Evolutionary conservation across 768 basidiomycete genomes (phyloP).

Genomic region (Suillus paluster): DNA sequence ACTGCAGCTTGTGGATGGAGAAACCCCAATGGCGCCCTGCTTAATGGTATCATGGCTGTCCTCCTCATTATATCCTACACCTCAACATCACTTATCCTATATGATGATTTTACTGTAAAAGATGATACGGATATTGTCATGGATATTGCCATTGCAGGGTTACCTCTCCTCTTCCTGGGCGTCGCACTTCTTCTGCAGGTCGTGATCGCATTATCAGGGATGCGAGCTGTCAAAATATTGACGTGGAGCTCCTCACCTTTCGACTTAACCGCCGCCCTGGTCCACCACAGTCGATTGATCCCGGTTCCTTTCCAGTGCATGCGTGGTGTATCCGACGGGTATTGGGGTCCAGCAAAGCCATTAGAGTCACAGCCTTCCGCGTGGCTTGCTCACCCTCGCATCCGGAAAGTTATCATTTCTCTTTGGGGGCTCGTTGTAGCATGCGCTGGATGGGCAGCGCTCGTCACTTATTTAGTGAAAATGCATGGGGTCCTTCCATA

Average conservation of each 20-base stretch:
- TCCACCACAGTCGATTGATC: constrained; percentile 29
- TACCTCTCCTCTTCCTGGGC: constrained; percentile 35
- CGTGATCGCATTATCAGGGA: constrained; percentile 26
- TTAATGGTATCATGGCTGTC: too few species aligned
- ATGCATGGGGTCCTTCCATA: too few species aligned
- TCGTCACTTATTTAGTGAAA: constrained; percentile 14
- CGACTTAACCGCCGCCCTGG: constrained; percentile 34
- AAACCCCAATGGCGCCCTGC: too few species aligned
- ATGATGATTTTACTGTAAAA: too few species aligned
- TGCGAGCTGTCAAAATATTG: constrained; percentile 24
- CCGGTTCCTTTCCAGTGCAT: constrained; percentile 28
- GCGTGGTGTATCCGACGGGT: constrained; percentile 19
- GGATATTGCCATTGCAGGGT: too few species aligned
- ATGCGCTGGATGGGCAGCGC: constrained; percentile 27
- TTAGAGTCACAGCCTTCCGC: constrained; percentile 26
- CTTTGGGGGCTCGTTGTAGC: constrained; percentile 26
- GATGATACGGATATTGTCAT: too few species aligned
- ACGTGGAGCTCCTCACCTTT: constrained; percentile 39
- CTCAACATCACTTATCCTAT: too few species aligned
- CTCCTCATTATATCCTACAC: too few species aligned
- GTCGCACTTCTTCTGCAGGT: constrained; percentile 26
- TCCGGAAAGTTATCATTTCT: constrained; percentile 23
- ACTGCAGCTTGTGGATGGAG: too few species aligned
- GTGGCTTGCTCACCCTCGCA: constrained; percentile 28
- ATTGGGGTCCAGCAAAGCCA: constrained; percentile 18